Conservation (phyloP, 306 rosid species). For the Sicyos baderoa region DNA sequence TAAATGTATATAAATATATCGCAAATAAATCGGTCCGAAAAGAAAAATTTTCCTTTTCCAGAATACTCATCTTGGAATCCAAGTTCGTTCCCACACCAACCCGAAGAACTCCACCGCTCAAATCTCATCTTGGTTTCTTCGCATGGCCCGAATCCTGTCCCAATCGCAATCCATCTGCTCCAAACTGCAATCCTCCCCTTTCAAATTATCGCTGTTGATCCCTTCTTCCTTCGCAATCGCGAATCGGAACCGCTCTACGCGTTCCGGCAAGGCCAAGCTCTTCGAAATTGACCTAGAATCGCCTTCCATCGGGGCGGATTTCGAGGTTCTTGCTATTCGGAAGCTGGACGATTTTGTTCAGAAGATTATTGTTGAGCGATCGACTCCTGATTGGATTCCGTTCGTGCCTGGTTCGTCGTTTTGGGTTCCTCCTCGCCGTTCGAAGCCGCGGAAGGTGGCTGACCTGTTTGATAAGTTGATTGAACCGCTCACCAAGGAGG, state of each 20-base stretch:
- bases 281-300: constrained; percentile 40
- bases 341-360: constrained; percentile 58
- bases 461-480: constrained; percentile 38
- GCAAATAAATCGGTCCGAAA: neutral
- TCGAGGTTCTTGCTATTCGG: constrained; percentile 41
- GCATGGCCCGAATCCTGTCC: constrained; percentile 40
- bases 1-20: neutral
- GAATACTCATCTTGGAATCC: neutral
- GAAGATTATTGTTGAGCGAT: constrained; percentile 41
- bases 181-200: constrained; percentile 2
- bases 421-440: constrained; percentile 61
- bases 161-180: constrained; percentile 24
- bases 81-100: neutral
- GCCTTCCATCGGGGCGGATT: constrained; percentile 23
- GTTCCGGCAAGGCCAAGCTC: constrained; percentile 29
- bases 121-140: constrained; percentile 5
- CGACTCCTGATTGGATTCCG: constrained; percentile 79
- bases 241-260: constrained; percentile 29
- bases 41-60: neutral
- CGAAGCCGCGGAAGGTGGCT: constrained; percentile 26
- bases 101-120: neutral
- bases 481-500: constrained; percentile 32
- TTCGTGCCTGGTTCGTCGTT: constrained; percentile 78
- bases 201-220: neutral
- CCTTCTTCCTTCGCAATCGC: neutral